phyloP scores from a whole-genome alignment of 2,329 filamentous ascomycete genomes.

The Hymenoscyphus infarciens region DNA sequence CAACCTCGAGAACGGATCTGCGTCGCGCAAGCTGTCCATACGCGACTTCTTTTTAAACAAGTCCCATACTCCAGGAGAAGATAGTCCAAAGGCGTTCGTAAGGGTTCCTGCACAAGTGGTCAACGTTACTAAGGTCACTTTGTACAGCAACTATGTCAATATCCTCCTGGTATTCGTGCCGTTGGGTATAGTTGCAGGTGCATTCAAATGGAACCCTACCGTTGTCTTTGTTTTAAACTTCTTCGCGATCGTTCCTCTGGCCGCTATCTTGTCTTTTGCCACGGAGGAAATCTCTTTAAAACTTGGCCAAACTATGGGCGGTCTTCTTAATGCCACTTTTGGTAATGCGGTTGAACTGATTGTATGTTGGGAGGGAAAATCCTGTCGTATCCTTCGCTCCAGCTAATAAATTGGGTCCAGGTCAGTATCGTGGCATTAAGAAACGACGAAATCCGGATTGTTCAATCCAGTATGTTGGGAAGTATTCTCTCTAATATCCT shows the following conservation, averaged over 20 bases:
- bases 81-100: constrained; percentile 31
- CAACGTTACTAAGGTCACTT: constrained; percentile 34
- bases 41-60: constrained; percentile 29
- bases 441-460: constrained; percentile 85
- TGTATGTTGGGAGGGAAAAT: constrained; percentile 34
- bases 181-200: constrained; percentile 66
- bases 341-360: constrained; percentile 55
- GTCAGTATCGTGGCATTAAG: constrained; percentile 88
- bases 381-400: background rate
- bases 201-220: constrained; percentile 47
- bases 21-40: constrained; percentile 20
- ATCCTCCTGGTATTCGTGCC: constrained; percentile 75
- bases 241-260: constrained; percentile 56
- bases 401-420: constrained; percentile 42
- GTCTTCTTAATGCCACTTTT: constrained; percentile 48
- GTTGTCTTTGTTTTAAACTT: constrained; percentile 57
- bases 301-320: constrained; percentile 55
- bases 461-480: constrained; percentile 94
- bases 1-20: constrained; percentile 21
- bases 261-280: constrained; percentile 41
- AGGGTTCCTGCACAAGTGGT: constrained; percentile 28
- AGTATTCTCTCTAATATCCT: constrained; percentile 94
- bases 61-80: constrained; percentile 29
- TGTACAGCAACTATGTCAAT: constrained; percentile 57
- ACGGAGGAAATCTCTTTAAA: constrained; percentile 42